These are phyloP conservation scores for Rhodotorula graminis DNA, from an alignment of 768 basidiomycete genomes.

Conservation along the genomic window DNA sequence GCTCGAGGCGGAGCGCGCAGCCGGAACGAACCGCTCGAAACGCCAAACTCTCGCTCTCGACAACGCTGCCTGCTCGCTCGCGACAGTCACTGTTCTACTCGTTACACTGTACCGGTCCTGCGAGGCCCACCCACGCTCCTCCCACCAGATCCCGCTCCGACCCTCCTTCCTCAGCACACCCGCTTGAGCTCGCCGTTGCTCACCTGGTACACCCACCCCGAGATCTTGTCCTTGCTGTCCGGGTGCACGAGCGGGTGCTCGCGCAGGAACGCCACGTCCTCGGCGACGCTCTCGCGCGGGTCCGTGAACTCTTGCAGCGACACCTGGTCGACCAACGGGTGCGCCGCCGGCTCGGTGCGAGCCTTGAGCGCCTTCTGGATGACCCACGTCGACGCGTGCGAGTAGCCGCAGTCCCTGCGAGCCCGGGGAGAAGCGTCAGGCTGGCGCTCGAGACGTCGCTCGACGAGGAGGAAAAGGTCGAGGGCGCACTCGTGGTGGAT, in stretches of 20 bases:
- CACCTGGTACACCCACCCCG: constrained; percentile 18
- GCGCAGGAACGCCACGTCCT: constrained; percentile 17
- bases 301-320: constrained; percentile 5
- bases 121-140: no score
- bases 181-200: constrained; percentile 2
- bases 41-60: no score
- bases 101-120: no score
- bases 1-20: no score
- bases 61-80: no score
- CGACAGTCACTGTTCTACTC: no score
- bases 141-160: not conserved
- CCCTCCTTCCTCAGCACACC: not conserved
- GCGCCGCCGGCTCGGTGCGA: not conserved
- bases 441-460: not conserved
- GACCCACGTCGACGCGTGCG: constrained; percentile 16
- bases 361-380: constrained; percentile 10
- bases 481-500: constrained; percentile 15
- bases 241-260: constrained; percentile 12
- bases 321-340: constrained; percentile 8
- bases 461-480: no score
- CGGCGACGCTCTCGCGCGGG: constrained; percentile 2
- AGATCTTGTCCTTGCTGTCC: constrained; percentile 5
- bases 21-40: no score
- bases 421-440: not conserved
- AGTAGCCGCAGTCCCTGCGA: constrained; percentile 16